Conservation (phyloP, 129 eudicot genomes). For the Escallonia herrerae region DNA sequence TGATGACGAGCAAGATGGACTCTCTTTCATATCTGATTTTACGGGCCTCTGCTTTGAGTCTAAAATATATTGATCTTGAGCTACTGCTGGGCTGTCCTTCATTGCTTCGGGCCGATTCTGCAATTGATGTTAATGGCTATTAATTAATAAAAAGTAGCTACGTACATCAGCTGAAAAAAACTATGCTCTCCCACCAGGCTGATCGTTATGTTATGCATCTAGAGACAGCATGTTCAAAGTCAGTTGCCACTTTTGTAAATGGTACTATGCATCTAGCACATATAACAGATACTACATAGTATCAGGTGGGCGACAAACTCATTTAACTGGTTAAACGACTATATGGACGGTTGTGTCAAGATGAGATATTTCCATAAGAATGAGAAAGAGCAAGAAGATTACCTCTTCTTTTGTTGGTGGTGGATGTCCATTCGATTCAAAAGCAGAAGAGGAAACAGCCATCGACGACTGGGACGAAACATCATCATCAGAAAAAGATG, state of each 20-base stretch:
- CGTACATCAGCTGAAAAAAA: not conserved
- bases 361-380: too few species aligned
- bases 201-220: not conserved
- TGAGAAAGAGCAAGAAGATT: not conserved
- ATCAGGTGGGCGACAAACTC: too few species aligned
- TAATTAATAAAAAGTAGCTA: not conserved
- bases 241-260: too few species aligned
- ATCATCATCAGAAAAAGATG: slow-evolving; percentile 63
- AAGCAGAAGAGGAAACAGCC: slow-evolving; percentile 32
- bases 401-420: slow-evolving; percentile 43
- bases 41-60: slow-evolving; percentile 3
- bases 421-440: slow-evolving; percentile 33
- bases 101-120: slow-evolving; percentile 41
- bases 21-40: slow-evolving; percentile 20
- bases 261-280: too few species aligned
- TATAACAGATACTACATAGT: too few species aligned
- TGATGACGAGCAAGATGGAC: slow-evolving; percentile 38
- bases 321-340: too few species aligned
- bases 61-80: slow-evolving; percentile 10
- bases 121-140: slow-evolving; percentile 21
- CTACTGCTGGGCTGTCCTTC: slow-evolving; percentile 25
- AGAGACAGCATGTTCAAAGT: not conserved
- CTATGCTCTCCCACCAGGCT: not conserved
- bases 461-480: slow-evolving; percentile 62
- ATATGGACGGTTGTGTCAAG: too few species aligned